Evolutionary conservation across 2,329 filamentous ascomycete species (phyloP).

Genomic region (Alternaria sp.): DNA sequence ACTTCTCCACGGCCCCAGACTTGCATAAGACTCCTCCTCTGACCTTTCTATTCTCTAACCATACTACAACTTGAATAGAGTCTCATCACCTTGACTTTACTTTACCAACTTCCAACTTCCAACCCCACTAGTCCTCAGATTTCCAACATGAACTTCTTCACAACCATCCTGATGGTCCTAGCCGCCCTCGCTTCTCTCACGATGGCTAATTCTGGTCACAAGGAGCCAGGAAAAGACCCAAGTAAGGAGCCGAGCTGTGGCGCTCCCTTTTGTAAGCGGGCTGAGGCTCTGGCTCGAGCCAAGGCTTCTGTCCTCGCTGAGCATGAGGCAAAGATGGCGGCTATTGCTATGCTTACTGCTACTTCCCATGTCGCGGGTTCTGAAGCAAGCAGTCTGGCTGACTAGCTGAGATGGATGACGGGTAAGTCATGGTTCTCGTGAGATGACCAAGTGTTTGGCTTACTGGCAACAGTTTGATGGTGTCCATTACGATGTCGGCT

Average conservation of each 20-base stretch:
- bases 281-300: background rate
- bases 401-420: background rate
- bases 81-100: background rate
- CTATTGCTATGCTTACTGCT: background rate
- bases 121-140: background rate
- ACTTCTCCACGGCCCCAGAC: background rate
- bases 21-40: background rate
- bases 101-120: background rate
- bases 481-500: background rate
- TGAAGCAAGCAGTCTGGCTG: background rate
- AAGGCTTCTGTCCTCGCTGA: background rate
- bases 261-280: constrained; percentile 12
- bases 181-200: background rate
- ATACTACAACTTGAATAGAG: background rate
- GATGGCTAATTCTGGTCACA: background rate
- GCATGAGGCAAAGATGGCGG: background rate
- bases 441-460: background rate
- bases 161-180: background rate
- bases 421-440: background rate
- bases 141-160: background rate
- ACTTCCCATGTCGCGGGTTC: background rate
- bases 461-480: background rate
- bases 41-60: background rate
- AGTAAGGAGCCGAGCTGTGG: constrained; percentile 7
- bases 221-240: background rate